Evolutionary conservation across 2,329 filamentous ascomycete species (phyloP), one percentile per base, ranked within the genome.

Genomic region (Aspergillus brasiliensis): DNA sequence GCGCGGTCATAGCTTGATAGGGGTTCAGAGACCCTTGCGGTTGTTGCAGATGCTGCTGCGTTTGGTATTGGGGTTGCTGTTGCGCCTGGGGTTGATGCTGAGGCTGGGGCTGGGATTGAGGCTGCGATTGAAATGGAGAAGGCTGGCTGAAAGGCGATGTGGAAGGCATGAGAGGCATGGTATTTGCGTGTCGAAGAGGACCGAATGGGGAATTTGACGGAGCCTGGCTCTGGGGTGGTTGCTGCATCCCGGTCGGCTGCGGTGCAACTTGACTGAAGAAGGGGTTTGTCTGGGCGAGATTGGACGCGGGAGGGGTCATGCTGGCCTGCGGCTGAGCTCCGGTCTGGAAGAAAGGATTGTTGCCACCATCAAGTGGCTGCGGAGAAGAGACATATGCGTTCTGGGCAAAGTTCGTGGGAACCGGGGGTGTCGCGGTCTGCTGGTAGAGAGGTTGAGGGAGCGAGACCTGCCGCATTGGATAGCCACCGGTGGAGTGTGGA

Each of bases 401-500:
- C 60, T 79, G 78, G 19, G 75, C 71, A 51, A 74, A 68, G 3
- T 69, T 67, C 8, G 73, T 66, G 8, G 73, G 71, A 19, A 75
- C 73, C 5, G 79, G 77, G n/a, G 79, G 78, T 0, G 79, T 79
- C 60, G 77, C 75, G 13, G 77, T 71, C 51, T 77, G 77, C 61
- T 80, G 79, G 28, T 75, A 74, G 31, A 71, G 68, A 52, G 73
- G 63, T 57, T 80, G 77, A 49, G 75, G 73, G 54, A 73, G 62
- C 21, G 77, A 73, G 38, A 73, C 70, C 58, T 78, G 77, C 57
- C 78, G 76, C 53, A 68, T 74, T 7, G 78, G 76, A 66, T 82
- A 83, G 58, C 81, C 90, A 56, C 90, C 90, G 1, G 91, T 93
- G 56, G 88, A 87, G 69, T 92, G 87, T 7, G 91, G 89, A 72